Base-by-base conservation (phyloP, 306 rosid species). In the Rosa lucieae region DNA sequence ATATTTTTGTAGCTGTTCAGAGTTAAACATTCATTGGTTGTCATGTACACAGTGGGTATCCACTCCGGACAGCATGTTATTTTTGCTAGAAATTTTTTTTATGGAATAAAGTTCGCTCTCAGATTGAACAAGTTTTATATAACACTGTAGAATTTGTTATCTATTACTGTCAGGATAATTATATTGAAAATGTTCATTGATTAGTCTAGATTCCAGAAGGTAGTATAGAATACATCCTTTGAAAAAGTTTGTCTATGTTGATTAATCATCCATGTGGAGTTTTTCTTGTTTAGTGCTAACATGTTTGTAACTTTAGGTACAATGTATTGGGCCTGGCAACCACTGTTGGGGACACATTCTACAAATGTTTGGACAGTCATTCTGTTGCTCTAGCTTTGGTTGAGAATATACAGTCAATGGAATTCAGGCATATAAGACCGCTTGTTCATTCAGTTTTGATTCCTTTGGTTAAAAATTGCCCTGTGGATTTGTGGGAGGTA, bases 321-420 rank as follows among this genome's bases (percentile, higher is more conserved):
- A 93, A 91, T 84, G 91, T 95, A 76, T 77, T 95, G 93, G 99
- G 99, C 80, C 80, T 95, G 84, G 90, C 99, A 56, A 85, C 94
- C 53, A 93, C 99, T 5, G 67, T 91, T 71, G 98, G 99, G 52
- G 98, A 89, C 78, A 78, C 90, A 6, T 89, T 93, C 89, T 95
- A 90, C 93, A 90, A 87, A 85, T 78, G 81, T 80, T 74, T 85
- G 84, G 97, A 96, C 86, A 84, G 78, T 59, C 82, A 93, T 72
- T 90, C 87, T 72, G 88, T 96, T 79, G 89, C 87, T 26, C 56
- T 91, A 82, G 92, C 98, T 67, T 81, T 96, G 17, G 83, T 89
- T 91, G 99, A 96, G 94, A 96, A 96, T 86, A 78, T 93, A 78
- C 96, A 91, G 65, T 90, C 97, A 20, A 96, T 93, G 97, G 99